phyloP scores from a whole-genome alignment of 257 asterid species.

The Lantana camara region DNA sequence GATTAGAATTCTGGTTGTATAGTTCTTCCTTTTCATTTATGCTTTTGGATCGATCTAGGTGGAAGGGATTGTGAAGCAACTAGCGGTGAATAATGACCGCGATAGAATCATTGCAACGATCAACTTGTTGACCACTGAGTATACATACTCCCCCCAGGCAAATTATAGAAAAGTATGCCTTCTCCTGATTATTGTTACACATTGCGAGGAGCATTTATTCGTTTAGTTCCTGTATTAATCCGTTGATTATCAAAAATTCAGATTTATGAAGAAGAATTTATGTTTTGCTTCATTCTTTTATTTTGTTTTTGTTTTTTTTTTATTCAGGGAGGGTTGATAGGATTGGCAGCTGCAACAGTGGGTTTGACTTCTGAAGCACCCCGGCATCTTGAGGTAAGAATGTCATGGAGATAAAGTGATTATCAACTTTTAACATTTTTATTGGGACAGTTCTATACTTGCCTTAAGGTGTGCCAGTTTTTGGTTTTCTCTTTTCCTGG shows the following conservation, averaged over 20 bases:
- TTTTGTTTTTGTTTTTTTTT: neutral
- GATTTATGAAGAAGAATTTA: slow-evolving; percentile 1
- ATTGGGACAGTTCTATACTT: neutral
- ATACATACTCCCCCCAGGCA: slow-evolving; percentile 58
- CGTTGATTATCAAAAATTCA: slow-evolving; percentile 1
- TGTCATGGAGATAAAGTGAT: neutral
- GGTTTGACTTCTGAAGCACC: slow-evolving; percentile 92
- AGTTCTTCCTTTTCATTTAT: neutral
- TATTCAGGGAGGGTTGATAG: slow-evolving; percentile 93
- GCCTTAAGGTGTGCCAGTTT: neutral
- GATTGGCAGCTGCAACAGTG: slow-evolving; percentile 97
- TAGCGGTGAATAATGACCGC: slow-evolving; percentile 74
- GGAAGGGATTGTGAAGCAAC: slow-evolving; percentile 95
- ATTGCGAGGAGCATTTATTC: neutral
- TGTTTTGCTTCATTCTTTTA: slow-evolving; percentile 12
- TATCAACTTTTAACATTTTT: neutral
- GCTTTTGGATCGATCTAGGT: slow-evolving; percentile 65
- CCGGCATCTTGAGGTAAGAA: slow-evolving; percentile 89
- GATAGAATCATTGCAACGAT: slow-evolving; percentile 80
- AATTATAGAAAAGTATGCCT: neutral
- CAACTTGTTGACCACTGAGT: slow-evolving; percentile 77
- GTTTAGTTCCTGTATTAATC: slow-evolving; percentile 16
- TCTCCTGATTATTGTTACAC: neutral
- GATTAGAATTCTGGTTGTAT: slow-evolving; percentile 4
- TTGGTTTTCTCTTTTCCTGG: neutral